A percentile compares a stretch with the other conserved stretches of the same genome.
Conservation (phyloP, 768 basidiomycete species). For the Amanita pallidorosea region DNA sequence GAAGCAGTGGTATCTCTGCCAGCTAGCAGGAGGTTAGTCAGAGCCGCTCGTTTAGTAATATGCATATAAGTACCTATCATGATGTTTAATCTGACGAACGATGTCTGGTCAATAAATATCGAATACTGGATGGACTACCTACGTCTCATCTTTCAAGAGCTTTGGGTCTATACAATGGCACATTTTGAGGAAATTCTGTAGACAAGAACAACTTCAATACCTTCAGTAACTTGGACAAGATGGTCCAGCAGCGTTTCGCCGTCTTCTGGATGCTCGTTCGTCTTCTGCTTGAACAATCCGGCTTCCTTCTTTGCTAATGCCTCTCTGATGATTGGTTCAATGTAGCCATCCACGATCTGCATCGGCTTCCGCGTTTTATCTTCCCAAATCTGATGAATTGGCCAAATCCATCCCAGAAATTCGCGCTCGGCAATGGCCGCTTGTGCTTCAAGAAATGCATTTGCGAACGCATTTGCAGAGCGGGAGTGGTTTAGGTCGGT, state of each 20-base stretch:
- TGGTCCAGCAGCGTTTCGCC: constrained; percentile 45
- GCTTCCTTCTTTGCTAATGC: constrained; percentile 32
- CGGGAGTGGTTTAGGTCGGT: not conserved
- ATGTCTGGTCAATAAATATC: not conserved
- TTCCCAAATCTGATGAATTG: constrained; percentile 35
- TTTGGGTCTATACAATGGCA: constrained; percentile 21
- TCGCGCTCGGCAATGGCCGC: constrained; percentile 29
- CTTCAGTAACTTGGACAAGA: constrained; percentile 38
- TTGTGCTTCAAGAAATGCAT: constrained; percentile 40
- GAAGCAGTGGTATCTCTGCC: constrained; percentile 36
- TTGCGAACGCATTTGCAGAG: constrained; percentile 32
- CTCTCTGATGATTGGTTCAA: constrained; percentile 41
- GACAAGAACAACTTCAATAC: constrained; percentile 16
- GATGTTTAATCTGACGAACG: constrained; percentile 25
- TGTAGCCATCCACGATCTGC: constrained; percentile 39
- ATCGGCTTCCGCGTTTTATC: constrained; percentile 38
- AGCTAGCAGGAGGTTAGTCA: constrained; percentile 14
- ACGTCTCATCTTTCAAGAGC: constrained; percentile 39
- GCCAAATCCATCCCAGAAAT: constrained; percentile 41
- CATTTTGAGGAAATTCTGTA: not conserved
- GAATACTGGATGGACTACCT: constrained; percentile 2
- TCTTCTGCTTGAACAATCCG: constrained; percentile 11
- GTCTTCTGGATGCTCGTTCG: constrained; percentile 24
- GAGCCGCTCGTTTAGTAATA: not conserved
- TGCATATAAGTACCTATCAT: constrained; percentile 23